Base-by-base conservation (phyloP, 1,284 basidiomycete genomes). In the Hemileia vastatrix region DNA sequence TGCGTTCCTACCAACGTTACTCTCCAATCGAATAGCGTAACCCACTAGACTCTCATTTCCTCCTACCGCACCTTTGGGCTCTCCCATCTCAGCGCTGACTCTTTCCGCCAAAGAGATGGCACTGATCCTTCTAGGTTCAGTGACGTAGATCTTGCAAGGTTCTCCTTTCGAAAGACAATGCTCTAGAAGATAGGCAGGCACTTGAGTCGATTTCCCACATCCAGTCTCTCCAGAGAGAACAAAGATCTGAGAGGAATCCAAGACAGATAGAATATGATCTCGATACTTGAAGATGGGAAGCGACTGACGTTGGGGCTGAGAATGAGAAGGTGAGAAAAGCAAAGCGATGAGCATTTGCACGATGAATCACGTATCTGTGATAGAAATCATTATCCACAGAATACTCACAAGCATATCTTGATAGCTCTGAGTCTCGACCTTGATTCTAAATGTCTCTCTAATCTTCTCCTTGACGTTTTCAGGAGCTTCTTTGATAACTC, bases 21-120 rank as follows among this genome's bases (percentile, higher is more conserved):
- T 73, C 60, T 75, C 73, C 32, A 75, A 67, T 4, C 73, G 67
- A 23, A 75, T 73, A 1, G 72, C 72, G 47, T 72, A 74, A 18
- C 73, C 73, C 19, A 75, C 68, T 51, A 73, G 62, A 36, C 72
- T 73, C 23, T 71, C 66, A 49, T 67, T 67, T 36, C 56, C 66
- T 3, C 73, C 73, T 9, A 75, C 70, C 23, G 70, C 68, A 44
- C 69, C 67, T 15, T 63, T 63, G 24, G 67, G 61, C 66, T 75
- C 73, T 11, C 73, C 73, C 19, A 75, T 63, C 65, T 75, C 73
- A 33, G 69, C 64, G 23, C 69, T 70, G 5, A 75, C 73, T 58
- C 73, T 72, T 58, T 75, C 70, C 4, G 73, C 73, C n/a, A 75
- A 68, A 33, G 73, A 73, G 56, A 75, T 74, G 54, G 73, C 73